Base-by-base conservation (phyloP, 345 rosid genomes). In the Bruguiera gymnorhiza region DNA sequence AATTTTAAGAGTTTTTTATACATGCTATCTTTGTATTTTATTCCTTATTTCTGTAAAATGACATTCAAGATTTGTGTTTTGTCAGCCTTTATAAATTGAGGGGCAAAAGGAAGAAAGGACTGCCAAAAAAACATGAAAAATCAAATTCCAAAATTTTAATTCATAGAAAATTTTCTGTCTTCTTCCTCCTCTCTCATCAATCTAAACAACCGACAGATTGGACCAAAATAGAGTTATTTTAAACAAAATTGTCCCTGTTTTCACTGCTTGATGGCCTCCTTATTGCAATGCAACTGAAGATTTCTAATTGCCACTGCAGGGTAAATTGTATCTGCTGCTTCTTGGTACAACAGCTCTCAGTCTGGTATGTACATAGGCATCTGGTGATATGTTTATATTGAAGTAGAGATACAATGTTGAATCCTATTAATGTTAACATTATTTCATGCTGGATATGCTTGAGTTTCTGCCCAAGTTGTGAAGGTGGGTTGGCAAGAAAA, bases 291-390 rank as follows among this genome's bases (percentile, higher is more conserved):
- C 66, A 51, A 18, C 60, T 62, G 29, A 70, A 48, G 27, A 9
- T 34, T 54, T 32, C 55, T 70, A 21, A 8, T 34, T 18, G 34
- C 73, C 32, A 27, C 43, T 77, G 73, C 91, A 93, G 98, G 89
- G 97, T 63, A 93, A 90, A 75, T 69, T 90, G 75, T 93, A 93
- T 78, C 83, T 85, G 13, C 85, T 93, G 81, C 97, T 93, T 63
- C 89, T 93, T 67, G 98, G 98, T 37, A 93, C 98, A 68, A 93
- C 97, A 51, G 98, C 97, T 71, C 76, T 93, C 58, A 88, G 93
- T 76, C 78, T 88, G 88, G 90, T 88, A 87, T 30, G 80, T 64
- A 84, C 34, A 78, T 60, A 52, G 30, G 51, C 59, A 30, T 46
- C 52, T 9, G n/a, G 10, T 57, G 58, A 27, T 20, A 27, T 57